Percentiles rank a stretch among this genome's conserved stretches.
Evolutionary conservation across 2,329 filamentous ascomycete genomes (phyloP).

Genomic region (Pseudogymnoascus sp.): DNA sequence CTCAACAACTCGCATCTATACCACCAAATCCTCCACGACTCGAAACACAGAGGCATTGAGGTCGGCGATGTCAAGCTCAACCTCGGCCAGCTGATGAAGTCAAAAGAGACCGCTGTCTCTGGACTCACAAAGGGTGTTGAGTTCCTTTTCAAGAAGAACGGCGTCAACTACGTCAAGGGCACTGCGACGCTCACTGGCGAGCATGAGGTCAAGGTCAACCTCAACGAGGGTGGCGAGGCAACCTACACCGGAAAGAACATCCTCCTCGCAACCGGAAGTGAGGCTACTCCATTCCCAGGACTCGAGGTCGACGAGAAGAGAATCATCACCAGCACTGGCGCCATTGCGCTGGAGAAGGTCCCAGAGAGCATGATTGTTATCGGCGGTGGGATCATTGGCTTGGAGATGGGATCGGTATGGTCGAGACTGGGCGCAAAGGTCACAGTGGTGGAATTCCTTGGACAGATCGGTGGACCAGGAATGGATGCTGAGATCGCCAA

Average conservation of each 20-base stretch:
- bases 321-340: constrained; percentile 93
- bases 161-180: constrained; percentile 95
- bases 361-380: constrained; percentile 97
- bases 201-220: constrained; percentile 83
- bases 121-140: constrained; percentile 95
- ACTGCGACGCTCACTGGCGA: constrained; percentile 79
- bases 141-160: constrained; percentile 98
- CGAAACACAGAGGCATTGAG: constrained; percentile 93
- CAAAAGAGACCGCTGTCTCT: constrained; percentile 85
- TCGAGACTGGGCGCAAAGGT: constrained; percentile 88
- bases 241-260: constrained; percentile 91
- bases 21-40: constrained; percentile 94
- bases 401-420: constrained; percentile 99
- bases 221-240: constrained; percentile 86
- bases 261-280: constrained; percentile 90
- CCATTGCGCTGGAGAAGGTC: constrained; percentile 79
- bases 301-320: constrained; percentile 96
- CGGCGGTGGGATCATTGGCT: constrained; percentile 94
- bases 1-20: constrained; percentile 99
- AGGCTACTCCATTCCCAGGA: constrained; percentile 93
- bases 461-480: constrained; percentile 92
- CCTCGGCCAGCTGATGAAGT: constrained; percentile 93
- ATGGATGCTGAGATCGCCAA: constrained; percentile 96
- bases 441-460: constrained; percentile 93
- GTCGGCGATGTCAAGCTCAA: constrained; percentile 97